Conservation (phyloP, 1,284 basidiomycete genomes). For the Ganoderma lingzhi region DNA sequence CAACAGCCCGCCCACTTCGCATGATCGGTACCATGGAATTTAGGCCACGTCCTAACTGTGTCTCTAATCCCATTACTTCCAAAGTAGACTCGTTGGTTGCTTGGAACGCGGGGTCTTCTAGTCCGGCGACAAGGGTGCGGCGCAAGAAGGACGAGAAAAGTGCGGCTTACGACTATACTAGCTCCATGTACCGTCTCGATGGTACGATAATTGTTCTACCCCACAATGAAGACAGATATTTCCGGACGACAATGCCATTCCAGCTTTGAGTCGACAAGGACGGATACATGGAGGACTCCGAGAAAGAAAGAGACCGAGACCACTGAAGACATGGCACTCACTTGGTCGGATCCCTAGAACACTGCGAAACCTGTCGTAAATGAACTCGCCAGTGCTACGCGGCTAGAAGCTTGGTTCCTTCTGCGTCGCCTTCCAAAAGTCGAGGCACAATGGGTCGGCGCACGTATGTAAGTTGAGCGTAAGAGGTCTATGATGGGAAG, state of each 20-base stretch:
- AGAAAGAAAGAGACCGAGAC: neutral
- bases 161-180: neutral
- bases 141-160: neutral
- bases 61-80: neutral
- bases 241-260: neutral
- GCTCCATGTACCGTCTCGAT: neutral
- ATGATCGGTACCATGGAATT: neutral
- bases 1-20: neutral
- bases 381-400: constrained; percentile 2
- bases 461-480: constrained; percentile 4
- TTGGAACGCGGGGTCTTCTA: neutral
- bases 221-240: neutral
- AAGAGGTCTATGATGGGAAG: constrained; percentile 1
- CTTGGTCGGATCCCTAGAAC: neutral
- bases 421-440: neutral
- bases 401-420: constrained; percentile 14
- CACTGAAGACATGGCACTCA: constrained; percentile 1
- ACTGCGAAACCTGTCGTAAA: constrained; percentile 5
- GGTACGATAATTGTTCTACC: constrained; percentile 1
- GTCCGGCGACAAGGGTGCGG: neutral
- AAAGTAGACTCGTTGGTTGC: neutral
- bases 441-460: neutral
- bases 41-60: neutral
- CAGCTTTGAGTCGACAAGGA: neutral
- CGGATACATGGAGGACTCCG: neutral